Base-by-base conservation (phyloP, 2,329 filamentous ascomycete species). In the Thielaviopsis musarum region DNA sequence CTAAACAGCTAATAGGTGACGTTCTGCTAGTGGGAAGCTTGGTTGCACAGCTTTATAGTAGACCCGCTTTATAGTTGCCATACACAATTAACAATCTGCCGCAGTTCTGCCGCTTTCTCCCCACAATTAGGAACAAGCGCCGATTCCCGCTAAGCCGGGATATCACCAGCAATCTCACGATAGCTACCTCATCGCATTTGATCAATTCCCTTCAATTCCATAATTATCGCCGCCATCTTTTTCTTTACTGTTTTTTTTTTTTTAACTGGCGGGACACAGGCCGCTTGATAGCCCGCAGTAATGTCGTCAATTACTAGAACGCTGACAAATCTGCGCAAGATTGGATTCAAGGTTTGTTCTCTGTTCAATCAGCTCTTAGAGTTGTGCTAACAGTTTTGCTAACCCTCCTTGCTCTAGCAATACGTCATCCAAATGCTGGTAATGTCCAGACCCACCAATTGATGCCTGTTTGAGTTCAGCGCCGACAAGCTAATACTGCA, bases 261-360 rank as follows among this genome's bases (percentile, higher is more conserved):
- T 6, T 17, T 21, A 21, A 6, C 12, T 52, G 12, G n/a, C 53
- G 26, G 21, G 22, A 21, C 9, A 5, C 3, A 52, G 22, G 24
- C 24, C 24, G 24, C 24, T 6, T 45, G 17, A 45, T 13, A 45
- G 2, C 1, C 15, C 38, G 38, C 38, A 15, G 72, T 71, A 71
- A 98, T 98, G 93, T 97, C 93, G 77, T 95, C 89, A 62, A 76
- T 95, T 67, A 73, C 84, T 65, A 85, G 93, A 74, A 96, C 91
- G 26, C 74, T 96, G 69, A 80, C 84, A 73, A 95, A 96, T 72
- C 71, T 96, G 70, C 85, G 89, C 77, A 85, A 82, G 75, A 82
- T 95, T 70, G 93, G 93, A 59, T 69, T 96, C 69, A 95, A 91
- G 85, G 90, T 90, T 73, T 64, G 17, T 56, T 38, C 21, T 13